Percentiles rank a stretch among this genome's conserved stretches.
These are phyloP conservation scores for Trifolium subterraneum DNA, from an alignment of 306 rosid genomes.

Conservation along the genomic window DNA sequence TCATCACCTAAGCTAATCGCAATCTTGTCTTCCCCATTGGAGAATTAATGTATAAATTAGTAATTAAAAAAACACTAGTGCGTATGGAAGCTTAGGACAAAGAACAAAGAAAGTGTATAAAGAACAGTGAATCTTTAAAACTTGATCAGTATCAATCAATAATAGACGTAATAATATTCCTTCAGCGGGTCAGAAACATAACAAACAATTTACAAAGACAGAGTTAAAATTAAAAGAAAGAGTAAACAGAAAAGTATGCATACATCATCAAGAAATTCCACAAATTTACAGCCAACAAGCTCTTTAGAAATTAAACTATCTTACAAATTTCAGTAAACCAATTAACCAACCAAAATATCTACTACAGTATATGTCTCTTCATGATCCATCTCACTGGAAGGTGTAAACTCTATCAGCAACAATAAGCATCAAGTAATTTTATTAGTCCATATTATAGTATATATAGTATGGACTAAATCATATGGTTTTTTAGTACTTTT, in stretches of 20 bases:
- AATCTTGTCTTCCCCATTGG: no score
- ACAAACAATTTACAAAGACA: constrained; percentile 48
- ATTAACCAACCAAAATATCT: not conserved
- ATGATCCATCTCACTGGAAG: constrained; percentile 9
- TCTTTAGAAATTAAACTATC: constrained; percentile 23
- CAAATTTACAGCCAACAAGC: constrained; percentile 34
- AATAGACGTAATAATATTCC: constrained; percentile 5
- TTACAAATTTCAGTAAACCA: constrained; percentile 32
- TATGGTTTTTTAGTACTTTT: no score
- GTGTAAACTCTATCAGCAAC: constrained; percentile 31
- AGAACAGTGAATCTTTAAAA: constrained; percentile 29
- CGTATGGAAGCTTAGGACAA: not conserved
- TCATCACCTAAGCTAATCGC: no score
- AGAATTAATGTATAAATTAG: no score
- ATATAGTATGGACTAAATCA: not conserved
- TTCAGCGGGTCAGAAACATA: constrained; percentile 41
- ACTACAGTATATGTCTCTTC: constrained; percentile 19
- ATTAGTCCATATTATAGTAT: constrained; percentile 27
- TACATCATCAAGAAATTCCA: constrained; percentile 32
- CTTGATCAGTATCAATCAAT: constrained; percentile 23
- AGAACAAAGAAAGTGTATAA: not conserved
- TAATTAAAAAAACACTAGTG: not conserved
- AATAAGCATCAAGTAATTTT: constrained; percentile 42
- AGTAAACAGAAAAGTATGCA: constrained; percentile 24
- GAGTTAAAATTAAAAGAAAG: constrained; percentile 23